These are phyloP conservation scores for Myriosclerotinia curreyana DNA, from an alignment of 2,329 filamentous ascomycete genomes.

Conservation along the genomic window DNA sequence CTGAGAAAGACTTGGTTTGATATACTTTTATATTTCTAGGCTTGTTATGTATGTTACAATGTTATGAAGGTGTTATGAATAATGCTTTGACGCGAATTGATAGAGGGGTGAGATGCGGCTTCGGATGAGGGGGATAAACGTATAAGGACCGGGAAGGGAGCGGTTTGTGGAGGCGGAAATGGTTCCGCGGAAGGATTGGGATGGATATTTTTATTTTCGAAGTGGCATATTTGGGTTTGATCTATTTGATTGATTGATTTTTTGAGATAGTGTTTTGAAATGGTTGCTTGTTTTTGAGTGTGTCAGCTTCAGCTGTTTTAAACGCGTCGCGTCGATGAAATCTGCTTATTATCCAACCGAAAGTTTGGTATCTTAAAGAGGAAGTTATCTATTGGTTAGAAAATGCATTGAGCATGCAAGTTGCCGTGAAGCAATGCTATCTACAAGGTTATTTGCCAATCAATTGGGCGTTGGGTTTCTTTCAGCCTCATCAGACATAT, in stretches of 20 bases:
- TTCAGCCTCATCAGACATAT: not conserved
- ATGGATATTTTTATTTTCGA: not conserved
- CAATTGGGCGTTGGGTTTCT: not conserved
- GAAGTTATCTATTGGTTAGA: not conserved
- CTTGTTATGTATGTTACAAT: too few species aligned
- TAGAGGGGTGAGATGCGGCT: not conserved
- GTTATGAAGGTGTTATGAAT: too few species aligned
- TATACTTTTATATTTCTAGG: not conserved
- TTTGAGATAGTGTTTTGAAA: not conserved
- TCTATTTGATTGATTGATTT: not conserved
- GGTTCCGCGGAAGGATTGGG: not conserved
- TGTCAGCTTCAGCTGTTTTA: not conserved
- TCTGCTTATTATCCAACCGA: too few species aligned
- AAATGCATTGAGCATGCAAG: not conserved
- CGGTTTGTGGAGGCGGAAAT: slow-evolving; percentile 7
- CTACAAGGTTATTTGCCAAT: not conserved
- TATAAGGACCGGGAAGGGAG: not conserved
- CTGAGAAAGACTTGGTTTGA: not conserved
- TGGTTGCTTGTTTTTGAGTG: not conserved
- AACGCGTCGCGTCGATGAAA: not conserved
- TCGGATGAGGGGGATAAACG: not conserved
- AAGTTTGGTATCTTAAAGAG: not conserved
- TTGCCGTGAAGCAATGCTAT: not conserved
- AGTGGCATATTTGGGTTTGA: not conserved
- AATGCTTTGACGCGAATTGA: not conserved